Base-by-base conservation (phyloP, 1,139 yeast genomes). In the Suhomyces kunorum region DNA sequence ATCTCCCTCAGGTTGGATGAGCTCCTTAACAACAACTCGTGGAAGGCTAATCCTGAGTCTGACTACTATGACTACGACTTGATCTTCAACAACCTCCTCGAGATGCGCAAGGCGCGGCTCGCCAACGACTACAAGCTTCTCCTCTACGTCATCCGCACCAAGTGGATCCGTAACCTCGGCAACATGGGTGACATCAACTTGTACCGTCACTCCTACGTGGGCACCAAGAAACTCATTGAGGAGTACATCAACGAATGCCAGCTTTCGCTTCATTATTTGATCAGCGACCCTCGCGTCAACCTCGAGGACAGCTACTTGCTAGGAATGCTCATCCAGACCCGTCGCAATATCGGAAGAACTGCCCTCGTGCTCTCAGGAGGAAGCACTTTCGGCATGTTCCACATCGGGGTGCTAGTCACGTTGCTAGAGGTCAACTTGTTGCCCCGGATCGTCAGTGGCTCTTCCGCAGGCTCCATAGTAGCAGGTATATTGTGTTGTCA, bases 301-400 rank as follows among this genome's bases (percentile, higher is more conserved):
- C 51, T 87, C 33, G 89, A 86, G 55, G 89, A 84, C 49, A 63
- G 78, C 8, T 80, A 83, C 52, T 69, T 87, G 14, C 66, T 90
- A 46, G 87, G 88, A 2, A 84, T 87, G 75, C 68, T 92, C 33
- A 78, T 87, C 26, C 96, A 90, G 58, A 88, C 98, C 0, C 71
- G 97, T 46, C 86, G 87, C 58, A 87, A 90, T 50, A 87, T 87
- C 43, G 99, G 99, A 1, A 71, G 96, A 41, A 90, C 98, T 0
- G 98, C 98, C 0, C 68, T 92, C 34, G 88, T 94, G 22, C 73
- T 92, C 38, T 84, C 95, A 34, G 99, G 99, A 1, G 99, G 99
- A 1, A 90, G 96, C 11, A 86, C 96, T 3, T 86, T 92, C 66
- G 98, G 98, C 0, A 68, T 90, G 38, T 81, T 90, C 49, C 98